Evolutionary conservation across 2,329 filamentous ascomycete genomes (phyloP).

Genomic region (Neofusicoccum parvum): DNA sequence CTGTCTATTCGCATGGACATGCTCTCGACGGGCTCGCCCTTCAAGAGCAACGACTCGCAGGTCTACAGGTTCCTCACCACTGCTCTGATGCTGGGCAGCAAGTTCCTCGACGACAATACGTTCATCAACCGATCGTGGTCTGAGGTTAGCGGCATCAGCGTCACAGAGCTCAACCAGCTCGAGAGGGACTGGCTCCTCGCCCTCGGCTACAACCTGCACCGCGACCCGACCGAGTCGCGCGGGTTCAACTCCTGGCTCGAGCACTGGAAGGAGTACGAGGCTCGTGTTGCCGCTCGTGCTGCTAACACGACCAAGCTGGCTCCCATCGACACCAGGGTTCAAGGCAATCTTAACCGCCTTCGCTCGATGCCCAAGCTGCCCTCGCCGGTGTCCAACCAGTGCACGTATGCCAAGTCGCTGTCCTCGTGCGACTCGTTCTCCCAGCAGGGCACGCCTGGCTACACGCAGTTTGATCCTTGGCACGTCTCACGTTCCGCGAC

Average conservation of each 20-base stretch:
- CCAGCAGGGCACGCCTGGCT: conserved; percentile 36
- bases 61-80: conserved; percentile 88
- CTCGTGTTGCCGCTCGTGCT: conserved; percentile 47
- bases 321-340: conserved; percentile 66
- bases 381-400: conserved; percentile 17
- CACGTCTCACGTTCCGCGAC: conserved; percentile 37
- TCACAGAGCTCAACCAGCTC: conserved; percentile 79
- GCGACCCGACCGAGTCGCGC: conserved; percentile 76
- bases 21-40: conserved; percentile 54
- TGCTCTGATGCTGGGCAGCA: conserved; percentile 83
- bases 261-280: conserved; percentile 67
- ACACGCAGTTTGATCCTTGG: conserved; percentile 46
- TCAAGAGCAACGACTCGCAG: conserved; percentile 63
- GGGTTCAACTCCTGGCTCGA: conserved; percentile 67
- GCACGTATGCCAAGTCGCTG: conserved; percentile 45
- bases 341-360: conserved; percentile 38
- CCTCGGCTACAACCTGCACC: conserved; percentile 83
- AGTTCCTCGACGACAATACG: conserved; percentile 95
- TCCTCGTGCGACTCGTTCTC: conserved; percentile 39
- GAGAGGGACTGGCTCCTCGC: conserved; percentile 86
- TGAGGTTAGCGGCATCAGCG: conserved; percentile 87
- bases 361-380: conserved; percentile 20
- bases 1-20: conserved; percentile 80
- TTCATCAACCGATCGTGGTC: conserved; percentile 98
- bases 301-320: conserved; percentile 51